Conservation (phyloP, 306 rosid genomes). For the Herpetospermum pedunculosum region DNA sequence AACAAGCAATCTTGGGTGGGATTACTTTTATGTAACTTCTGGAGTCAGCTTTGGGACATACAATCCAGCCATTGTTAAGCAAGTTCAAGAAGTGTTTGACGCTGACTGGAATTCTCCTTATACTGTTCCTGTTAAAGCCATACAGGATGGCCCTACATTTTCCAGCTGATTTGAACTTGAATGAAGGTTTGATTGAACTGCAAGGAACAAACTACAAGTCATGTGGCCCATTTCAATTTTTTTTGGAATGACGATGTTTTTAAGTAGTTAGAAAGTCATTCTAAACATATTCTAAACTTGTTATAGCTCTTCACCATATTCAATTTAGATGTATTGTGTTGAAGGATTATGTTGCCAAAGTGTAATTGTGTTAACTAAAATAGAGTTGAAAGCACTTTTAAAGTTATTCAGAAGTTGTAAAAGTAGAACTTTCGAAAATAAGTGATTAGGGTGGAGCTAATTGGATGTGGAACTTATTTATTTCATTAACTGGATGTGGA, state of each 20-base stretch:
- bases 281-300: no score
- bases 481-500: no score
- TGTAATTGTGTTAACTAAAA: background rate
- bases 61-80: constrained; percentile 59
- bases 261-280: no score
- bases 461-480: no score
- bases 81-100: constrained; percentile 52
- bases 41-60: constrained; percentile 88
- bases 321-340: background rate
- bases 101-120: constrained; percentile 96
- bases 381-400: background rate
- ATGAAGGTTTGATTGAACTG: background rate
- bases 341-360: background rate
- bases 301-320: no score
- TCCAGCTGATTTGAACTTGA: constrained; percentile 19
- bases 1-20: constrained; percentile 89
- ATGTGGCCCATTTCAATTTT: no score
- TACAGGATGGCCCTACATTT: constrained; percentile 22
- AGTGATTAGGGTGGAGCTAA: background rate
- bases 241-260: no score
- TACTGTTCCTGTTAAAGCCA: constrained; percentile 39
- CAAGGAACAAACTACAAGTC: background rate
- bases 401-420: background rate
- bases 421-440: background rate
- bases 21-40: constrained; percentile 72